phyloP scores from a whole-genome alignment of 208 protist genomes.

The Dictyostelium gargantuum region DNA sequence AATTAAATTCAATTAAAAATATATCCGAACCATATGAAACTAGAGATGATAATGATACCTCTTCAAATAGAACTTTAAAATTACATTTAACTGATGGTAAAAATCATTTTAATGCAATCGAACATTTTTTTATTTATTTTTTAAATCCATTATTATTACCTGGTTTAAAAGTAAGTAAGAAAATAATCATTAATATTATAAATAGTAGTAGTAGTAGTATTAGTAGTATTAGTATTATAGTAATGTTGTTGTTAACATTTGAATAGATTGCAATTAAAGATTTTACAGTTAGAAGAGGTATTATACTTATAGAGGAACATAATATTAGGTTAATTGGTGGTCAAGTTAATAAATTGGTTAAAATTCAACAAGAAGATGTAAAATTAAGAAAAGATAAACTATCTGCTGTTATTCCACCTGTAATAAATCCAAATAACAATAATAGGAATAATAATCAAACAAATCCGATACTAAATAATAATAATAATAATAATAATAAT shows the following conservation, averaged over 20 bases:
- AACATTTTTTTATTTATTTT: conserved; percentile 12
- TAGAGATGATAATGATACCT: neutral
- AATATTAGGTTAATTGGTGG: conserved; percentile 45
- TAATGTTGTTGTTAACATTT: no score
- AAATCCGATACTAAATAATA: neutral
- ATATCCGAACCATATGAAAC: conserved; percentile 10
- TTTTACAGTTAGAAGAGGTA: conserved; percentile 29
- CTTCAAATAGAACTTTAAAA: neutral
- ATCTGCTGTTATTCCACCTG: neutral
- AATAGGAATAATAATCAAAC: neutral
- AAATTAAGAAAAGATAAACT: neutral
- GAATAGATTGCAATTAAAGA: neutral
- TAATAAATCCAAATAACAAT: neutral
- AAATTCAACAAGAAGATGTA: neutral
- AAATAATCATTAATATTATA: no score
- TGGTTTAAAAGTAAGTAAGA: conserved; percentile 6
- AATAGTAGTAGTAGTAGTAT: no score
- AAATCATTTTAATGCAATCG: neutral
- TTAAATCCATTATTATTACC: neutral
- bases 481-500: conserved; percentile 18
- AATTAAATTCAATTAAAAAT: neutral
- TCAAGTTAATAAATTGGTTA: neutral
- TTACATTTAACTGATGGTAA: neutral
- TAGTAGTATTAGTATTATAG: no score
- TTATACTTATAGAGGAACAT: conserved; percentile 3